Evolutionary conservation across 352 stramenopile species (phyloP).

Genomic region (Blastocystis hominis): DNA sequence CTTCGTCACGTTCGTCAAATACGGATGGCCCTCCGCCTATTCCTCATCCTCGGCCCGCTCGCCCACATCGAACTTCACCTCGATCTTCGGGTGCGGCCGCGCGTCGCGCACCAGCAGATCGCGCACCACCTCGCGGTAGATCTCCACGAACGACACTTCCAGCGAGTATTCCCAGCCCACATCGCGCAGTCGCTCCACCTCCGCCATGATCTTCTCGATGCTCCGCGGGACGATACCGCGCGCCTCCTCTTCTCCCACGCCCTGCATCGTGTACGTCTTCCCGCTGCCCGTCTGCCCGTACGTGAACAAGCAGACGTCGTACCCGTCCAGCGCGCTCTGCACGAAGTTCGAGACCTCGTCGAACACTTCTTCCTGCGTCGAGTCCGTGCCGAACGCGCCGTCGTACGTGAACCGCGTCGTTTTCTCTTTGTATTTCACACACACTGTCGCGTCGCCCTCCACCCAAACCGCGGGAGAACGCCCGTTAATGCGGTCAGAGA

Average conservation of each 20-base stretch:
- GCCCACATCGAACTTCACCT: conserved; percentile 69
- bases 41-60: background rate
- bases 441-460: conserved; percentile 59
- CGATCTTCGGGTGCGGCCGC: conserved; percentile 64
- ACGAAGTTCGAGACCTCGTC: conserved; percentile 91
- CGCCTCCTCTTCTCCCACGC: conserved; percentile 75
- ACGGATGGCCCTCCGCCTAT: conserved; percentile 60
- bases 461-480: conserved; percentile 50
- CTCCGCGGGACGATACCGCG: conserved; percentile 90
- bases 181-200: conserved; percentile 64
- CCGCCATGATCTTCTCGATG: conserved; percentile 84
- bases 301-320: conserved; percentile 87
- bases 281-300: conserved; percentile 86
- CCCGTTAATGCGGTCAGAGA: conserved; percentile 65
- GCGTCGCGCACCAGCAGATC: conserved; percentile 78
- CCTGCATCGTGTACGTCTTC: conserved; percentile 93
- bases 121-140: conserved; percentile 98
- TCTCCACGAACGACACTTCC: conserved; percentile 95
- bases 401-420: conserved; percentile 84
- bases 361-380: conserved; percentile 88
- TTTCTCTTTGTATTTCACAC: conserved; percentile 58
- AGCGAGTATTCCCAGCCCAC: conserved; percentile 89
- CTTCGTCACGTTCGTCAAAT: conserved; percentile 73
- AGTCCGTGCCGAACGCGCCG: conserved; percentile 82
- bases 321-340: conserved; percentile 87